Evolutionary conservation across 768 basidiomycete genomes (phyloP), one percentile per base, ranked within the genome.

Genomic region (Pisolithus orientalis): DNA sequence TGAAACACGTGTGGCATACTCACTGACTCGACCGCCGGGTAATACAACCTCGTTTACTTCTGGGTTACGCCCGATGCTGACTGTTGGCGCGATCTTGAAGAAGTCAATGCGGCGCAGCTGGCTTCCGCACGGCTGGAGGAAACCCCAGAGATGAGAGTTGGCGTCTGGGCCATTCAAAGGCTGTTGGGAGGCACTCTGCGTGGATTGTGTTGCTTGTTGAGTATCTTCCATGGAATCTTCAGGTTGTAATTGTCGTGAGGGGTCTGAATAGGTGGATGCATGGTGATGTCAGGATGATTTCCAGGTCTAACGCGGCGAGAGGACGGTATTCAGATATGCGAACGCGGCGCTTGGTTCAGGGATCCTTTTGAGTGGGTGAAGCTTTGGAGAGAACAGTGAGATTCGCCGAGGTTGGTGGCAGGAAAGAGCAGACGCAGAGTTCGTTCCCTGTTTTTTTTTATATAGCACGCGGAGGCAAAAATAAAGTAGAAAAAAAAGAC

Each of bases 1-100:
- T 27, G 50, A 48, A 39, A 55, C 58, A 58, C 61, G 61, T 51
- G 39, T 47, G 50, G 28, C 54, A 13, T 49, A 73, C 79, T 66
- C 59, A 90, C 89, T 90, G 63, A 90, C 79, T 76, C 80, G 88
- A 71, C 75, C 78, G 8, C 85, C 84, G 5, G 82, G 76, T 27
- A 91, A 68, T n/a, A 81, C 66, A 43, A 87, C 70, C 53, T 85
- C 82, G 53, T 68, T 69, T 7, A 48, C 21, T 0, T 72, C 70
- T 0, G 49, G 59, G 54, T 75, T 74, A 47, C 87, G 76, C 27
- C 87, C 87, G 55, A 90, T 65, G 24, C 63, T 72, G 57, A 80
- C 79, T 17, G 60, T 67, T 0, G 73, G 74, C 27, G 74, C 68
- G 39, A 76, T 57, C 59, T 78, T 84, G 71, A 73, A 79, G 54